Base-by-base conservation (phyloP, 306 rosid genomes). In the Fragaria iinumae region DNA sequence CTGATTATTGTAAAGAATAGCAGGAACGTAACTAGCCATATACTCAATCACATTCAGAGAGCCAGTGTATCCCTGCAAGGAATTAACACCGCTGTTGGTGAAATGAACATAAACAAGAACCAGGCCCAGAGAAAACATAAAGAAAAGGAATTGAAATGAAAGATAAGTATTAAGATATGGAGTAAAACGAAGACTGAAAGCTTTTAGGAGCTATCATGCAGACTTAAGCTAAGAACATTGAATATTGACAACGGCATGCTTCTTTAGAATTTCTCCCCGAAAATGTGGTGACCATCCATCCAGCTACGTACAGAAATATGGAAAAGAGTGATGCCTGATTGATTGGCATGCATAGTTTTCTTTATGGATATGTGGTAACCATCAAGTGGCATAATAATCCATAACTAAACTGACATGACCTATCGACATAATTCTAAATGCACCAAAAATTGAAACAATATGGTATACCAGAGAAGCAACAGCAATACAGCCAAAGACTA, bases 401-500 rank as follows among this genome's bases (percentile, higher is more conserved):
- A 27, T 60, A 60, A 5, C 66, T 11, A 25, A 60, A 60, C 66
- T 60, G 34, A 60, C 16, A 60, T 60, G 38, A 74, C 80, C 62
- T n/a, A 62, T 47, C 66, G 68, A 67, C 67, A 55, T 67, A 9
- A n/a, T 8, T 41, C 71, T 20, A 73, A 41, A 73, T 16, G 79
- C 79, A 76, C 80, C 69, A 80, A 77, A 68, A 77, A 77, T 78
- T 73, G 12, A 49, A 59, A 77, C 64, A 76, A 74, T 53, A 76
- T 69, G 47, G 64, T 79, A 84, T 86, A 95, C 98, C 97, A 95
- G 68, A 77, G 98, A 90, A 68, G 97, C 80, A 86, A 88, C 11
- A 38, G 97, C 92, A 74, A 95, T 81, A 76, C 97, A 95, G 78
- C 98, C 98, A 80, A 95, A 95, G 78, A 90, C 96, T 83, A 95